These are phyloP conservation scores for Tetracladium marchalianum DNA, from an alignment of 495 filamentous ascomycete genomes.

Conservation along the genomic window DNA sequence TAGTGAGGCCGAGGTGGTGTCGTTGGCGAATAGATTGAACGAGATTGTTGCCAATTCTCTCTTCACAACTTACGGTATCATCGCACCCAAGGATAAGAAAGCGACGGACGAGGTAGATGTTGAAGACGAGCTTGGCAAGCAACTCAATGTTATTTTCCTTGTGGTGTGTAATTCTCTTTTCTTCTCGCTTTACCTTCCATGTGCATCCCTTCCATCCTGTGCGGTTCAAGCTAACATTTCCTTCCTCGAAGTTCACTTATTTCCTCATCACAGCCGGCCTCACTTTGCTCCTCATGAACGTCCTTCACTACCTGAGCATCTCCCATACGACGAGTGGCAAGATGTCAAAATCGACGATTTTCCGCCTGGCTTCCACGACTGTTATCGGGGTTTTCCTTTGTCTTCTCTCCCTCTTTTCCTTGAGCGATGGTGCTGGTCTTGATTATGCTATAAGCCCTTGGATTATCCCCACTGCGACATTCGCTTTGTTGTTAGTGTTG, in stretches of 20 bases:
- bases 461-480: constrained; percentile 29
- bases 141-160: not conserved
- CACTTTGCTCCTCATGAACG: constrained; percentile 29
- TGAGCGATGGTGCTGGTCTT: constrained; percentile 16
- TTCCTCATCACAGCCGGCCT: constrained; percentile 34
- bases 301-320: constrained; percentile 28
- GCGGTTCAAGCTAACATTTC: constrained; percentile 2
- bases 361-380: not conserved
- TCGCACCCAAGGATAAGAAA: constrained; percentile 24
- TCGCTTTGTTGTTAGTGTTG: constrained; percentile 25
- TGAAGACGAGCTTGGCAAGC: not conserved
- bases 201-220: not conserved
- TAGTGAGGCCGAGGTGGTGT: constrained; percentile 14
- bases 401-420: constrained; percentile 17
- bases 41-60: constrained; percentile 11
- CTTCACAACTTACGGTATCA: constrained; percentile 9
- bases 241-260: constrained; percentile 25
- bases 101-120: not conserved
- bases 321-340: constrained; percentile 20
- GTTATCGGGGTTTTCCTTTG: constrained; percentile 4
- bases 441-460: constrained; percentile 23
- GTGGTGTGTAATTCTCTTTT: constrained; percentile 1
- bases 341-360: constrained; percentile 5
- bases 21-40: constrained; percentile 4
- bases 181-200: not conserved